These are phyloP conservation scores for Pholiota microspora DNA, from an alignment of 768 basidiomycete species.

Conservation along the genomic window DNA sequence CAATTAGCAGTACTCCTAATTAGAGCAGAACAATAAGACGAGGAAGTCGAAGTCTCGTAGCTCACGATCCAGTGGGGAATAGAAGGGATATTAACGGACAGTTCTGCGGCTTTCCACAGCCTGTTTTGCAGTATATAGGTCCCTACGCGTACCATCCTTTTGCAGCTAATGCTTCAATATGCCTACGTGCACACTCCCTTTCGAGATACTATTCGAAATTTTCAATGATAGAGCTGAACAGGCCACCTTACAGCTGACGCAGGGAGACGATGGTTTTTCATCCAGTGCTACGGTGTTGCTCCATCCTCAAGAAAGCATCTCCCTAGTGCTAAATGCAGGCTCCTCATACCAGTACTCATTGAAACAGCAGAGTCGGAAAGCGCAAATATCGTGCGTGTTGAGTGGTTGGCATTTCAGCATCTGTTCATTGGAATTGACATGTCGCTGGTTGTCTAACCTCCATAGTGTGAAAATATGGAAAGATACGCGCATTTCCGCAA, in stretches of 20 bases:
- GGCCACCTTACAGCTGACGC: slow-evolving; percentile 36
- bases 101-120: neutral
- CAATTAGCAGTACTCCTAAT: slow-evolving; percentile 18
- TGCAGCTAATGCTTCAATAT: slow-evolving; percentile 19
- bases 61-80: slow-evolving; percentile 12
- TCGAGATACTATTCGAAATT: slow-evolving; percentile 52
- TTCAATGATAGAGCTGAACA: slow-evolving; percentile 41
- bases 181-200: slow-evolving; percentile 50
- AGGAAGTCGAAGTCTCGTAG: slow-evolving; percentile 4
- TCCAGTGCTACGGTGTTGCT: slow-evolving; percentile 34
- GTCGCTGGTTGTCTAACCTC: neutral
- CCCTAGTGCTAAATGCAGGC: slow-evolving; percentile 49
- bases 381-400: slow-evolving; percentile 42
- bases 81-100: slow-evolving; percentile 6
- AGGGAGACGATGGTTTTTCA: slow-evolving; percentile 21
- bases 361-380: slow-evolving; percentile 35
- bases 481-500: slow-evolving; percentile 35
- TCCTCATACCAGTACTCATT: slow-evolving; percentile 45
- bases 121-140: slow-evolving; percentile 5
- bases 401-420: neutral
- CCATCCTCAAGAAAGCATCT: slow-evolving; percentile 38
- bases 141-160: neutral
- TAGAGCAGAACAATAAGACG: slow-evolving; percentile 30
- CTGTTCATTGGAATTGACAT: neutral
- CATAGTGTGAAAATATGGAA: slow-evolving; percentile 44